Evolutionary conservation across 495 filamentous ascomycete species (phyloP).

Genomic region (Cetradonia linearis): DNA sequence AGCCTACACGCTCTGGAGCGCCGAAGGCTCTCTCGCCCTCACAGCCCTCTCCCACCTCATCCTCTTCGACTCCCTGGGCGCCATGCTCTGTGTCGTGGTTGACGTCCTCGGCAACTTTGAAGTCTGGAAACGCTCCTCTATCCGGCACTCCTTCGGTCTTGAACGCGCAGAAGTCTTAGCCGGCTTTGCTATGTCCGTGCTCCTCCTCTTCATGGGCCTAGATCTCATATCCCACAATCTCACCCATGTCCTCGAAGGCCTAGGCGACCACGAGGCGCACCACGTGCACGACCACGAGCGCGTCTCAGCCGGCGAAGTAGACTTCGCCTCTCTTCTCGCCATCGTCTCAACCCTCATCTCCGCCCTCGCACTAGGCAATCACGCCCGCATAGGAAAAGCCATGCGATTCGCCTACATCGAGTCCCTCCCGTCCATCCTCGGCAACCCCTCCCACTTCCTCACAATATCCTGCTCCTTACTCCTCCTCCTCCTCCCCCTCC

Average conservation of each 20-base stretch:
- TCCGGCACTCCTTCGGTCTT: constrained; percentile 87
- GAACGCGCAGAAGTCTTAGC: constrained; percentile 88
- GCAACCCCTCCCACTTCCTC: constrained; percentile 88
- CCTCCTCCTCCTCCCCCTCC: constrained; percentile 72
- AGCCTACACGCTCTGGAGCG: constrained; percentile 71
- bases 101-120: constrained; percentile 94
- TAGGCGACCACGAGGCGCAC: constrained; percentile 55
- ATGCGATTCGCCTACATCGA: constrained; percentile 76
- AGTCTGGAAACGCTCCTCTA: constrained; percentile 87
- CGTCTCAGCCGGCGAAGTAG: constrained; percentile 63
- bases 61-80: constrained; percentile 86
- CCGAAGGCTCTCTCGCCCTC: constrained; percentile 79
- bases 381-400: constrained; percentile 80
- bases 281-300: constrained; percentile 57
- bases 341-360: constrained; percentile 80
- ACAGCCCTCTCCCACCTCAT: constrained; percentile 88
- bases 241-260: constrained; percentile 67
- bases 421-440: constrained; percentile 66
- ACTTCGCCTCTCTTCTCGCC: constrained; percentile 75
- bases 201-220: constrained; percentile 91
- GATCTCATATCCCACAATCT: constrained; percentile 88
- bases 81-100: constrained; percentile 84
- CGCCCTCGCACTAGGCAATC: constrained; percentile 80
- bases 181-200: constrained; percentile 93
- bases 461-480: constrained; percentile 75